A percentile compares a stretch with the other conserved stretches of the same genome.
Conservation (phyloP, 2,329 filamentous ascomycete genomes). For the Xylaria sp. region DNA sequence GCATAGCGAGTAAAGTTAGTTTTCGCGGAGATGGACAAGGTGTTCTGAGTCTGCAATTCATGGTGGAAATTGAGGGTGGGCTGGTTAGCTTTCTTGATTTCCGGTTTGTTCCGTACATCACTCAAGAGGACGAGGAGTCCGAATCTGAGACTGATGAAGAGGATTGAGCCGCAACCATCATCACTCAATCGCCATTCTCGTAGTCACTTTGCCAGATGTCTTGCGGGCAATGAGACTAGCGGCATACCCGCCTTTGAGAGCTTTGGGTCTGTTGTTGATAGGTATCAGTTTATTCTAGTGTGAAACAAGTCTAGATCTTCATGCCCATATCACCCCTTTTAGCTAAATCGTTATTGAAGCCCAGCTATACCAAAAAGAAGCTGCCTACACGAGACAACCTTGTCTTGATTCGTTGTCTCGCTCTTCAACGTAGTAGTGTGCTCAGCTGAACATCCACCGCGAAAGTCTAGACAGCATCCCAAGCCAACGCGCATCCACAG, state of each 20-base stretch:
- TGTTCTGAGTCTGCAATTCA: constrained; percentile 93
- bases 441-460: constrained; percentile 19
- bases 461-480: constrained; percentile 14
- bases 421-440: neutral
- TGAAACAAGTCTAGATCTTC: neutral
- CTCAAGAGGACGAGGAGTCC: constrained; percentile 67
- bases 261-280: no score
- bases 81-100: constrained; percentile 82
- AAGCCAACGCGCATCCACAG: neutral
- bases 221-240: neutral
- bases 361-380: neutral
- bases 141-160: constrained; percentile 55
- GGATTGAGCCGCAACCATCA: constrained; percentile 38
- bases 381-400: neutral
- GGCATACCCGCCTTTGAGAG: no score
- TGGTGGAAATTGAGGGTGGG: constrained; percentile 84
- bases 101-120: constrained; percentile 78
- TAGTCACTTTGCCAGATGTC: neutral
- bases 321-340: neutral
- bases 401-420: constrained; percentile 5
- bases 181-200: neutral
- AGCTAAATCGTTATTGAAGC: neutral
- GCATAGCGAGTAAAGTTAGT: constrained; percentile 89
- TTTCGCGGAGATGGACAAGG: constrained; percentile 88
- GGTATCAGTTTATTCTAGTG: no score